Evolutionary conservation across 2,329 filamentous ascomycete genomes (phyloP).

Genomic region (Pseudogymnoascus destructans): DNA sequence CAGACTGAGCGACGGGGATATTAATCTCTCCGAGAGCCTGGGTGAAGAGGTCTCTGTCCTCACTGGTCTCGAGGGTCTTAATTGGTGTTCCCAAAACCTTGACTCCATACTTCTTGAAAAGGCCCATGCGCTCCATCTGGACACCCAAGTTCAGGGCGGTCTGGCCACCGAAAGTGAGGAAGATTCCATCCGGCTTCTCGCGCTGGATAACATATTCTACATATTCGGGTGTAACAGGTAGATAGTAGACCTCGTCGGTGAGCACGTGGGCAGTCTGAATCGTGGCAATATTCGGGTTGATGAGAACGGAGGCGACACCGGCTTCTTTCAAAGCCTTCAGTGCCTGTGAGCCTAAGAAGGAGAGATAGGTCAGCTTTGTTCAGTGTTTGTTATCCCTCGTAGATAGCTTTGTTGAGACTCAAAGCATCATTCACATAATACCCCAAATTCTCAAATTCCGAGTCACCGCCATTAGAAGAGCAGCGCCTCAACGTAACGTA

Average conservation of each 20-base stretch:
- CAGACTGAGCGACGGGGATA: conserved; percentile 93
- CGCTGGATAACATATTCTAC: conserved; percentile 95
- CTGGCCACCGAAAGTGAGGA: conserved; percentile 94
- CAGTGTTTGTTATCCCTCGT: background rate
- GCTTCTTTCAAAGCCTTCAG: conserved; percentile 95
- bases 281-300: conserved; percentile 97
- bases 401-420: background rate
- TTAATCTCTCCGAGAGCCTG: conserved; percentile 94
- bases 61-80: conserved; percentile 82
- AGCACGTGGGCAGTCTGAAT: conserved; percentile 96
- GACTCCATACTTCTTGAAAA: conserved; percentile 90
- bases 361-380: conserved; percentile 15
- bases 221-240: conserved; percentile 95
- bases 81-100: conserved; percentile 93
- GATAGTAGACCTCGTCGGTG: conserved; percentile 95
- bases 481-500: conserved; percentile 34
- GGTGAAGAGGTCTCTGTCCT: conserved; percentile 92
- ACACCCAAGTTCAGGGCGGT: conserved; percentile 95
- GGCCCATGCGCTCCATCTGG: conserved; percentile 88
- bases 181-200: conserved; percentile 91
- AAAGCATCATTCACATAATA: background rate
- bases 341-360: conserved; percentile 67
- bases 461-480: background rate
- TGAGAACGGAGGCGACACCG: conserved; percentile 77
- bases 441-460: background rate